Percentiles rank a stretch among this genome's conserved stretches.
Evolutionary conservation across 2,329 filamentous ascomycete species (phyloP).

Genomic region (Coniochaeta hoffmannii): DNA sequence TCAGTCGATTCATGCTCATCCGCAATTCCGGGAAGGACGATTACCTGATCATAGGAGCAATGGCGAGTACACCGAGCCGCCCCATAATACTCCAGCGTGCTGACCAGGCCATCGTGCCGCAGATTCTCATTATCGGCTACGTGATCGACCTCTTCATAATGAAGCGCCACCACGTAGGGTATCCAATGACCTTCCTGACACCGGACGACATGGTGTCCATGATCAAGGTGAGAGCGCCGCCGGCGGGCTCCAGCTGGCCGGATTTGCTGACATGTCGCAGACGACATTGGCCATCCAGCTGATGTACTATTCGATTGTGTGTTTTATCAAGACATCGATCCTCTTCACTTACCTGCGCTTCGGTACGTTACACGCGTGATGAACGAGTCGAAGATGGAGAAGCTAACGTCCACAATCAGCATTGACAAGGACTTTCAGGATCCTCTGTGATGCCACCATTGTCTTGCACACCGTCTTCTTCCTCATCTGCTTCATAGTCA

Average conservation of each 20-base stretch:
- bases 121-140: constrained; percentile 14
- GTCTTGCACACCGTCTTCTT: constrained; percentile 30
- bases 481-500: constrained; percentile 29
- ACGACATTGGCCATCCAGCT: constrained; percentile 28
- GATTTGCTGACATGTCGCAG: constrained; percentile 8
- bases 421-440: constrained; percentile 17
- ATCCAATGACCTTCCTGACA: constrained; percentile 12
- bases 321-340: constrained; percentile 34
- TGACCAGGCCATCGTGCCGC: background rate
- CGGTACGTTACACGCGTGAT: constrained; percentile 17
- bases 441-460: constrained; percentile 26
- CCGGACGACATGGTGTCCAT: constrained; percentile 10
- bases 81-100: background rate
- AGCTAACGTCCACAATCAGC: constrained; percentile 6
- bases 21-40: constrained; percentile 15
- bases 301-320: constrained; percentile 32
- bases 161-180: constrained; percentile 9
- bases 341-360: constrained; percentile 39
- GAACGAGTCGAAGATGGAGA: background rate
- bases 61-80: background rate
- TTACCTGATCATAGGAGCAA: constrained; percentile 12
- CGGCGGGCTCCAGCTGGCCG: background rate
- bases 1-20: constrained; percentile 15
- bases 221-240: constrained; percentile 1
- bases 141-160: constrained; percentile 12